Base-by-base conservation (phyloP, 2,329 filamentous ascomycete species). In the Aspergillus nomiae region DNA sequence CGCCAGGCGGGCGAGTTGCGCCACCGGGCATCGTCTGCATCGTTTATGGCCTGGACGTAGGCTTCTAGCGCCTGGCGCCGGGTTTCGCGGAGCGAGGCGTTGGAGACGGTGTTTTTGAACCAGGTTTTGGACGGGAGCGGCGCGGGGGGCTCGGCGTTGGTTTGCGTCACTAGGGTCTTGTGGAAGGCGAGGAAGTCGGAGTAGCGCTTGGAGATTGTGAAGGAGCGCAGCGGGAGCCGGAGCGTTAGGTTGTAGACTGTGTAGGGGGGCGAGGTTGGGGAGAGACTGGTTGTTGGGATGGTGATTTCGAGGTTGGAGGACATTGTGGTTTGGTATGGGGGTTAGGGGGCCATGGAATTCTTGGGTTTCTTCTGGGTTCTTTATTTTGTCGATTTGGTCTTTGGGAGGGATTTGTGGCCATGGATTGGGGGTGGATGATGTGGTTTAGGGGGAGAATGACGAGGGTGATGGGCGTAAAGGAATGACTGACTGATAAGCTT, bases 201-300 rank as follows among this genome's bases (percentile, higher is more conserved):
- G 79, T 89, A 90, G 67, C 87, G 86, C 74, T 89, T 89, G 53
- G 81, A 81, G 60, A 88, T 76, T 50, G 82, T 85, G 68, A 85
- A 85, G 56, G 85, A 84, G 60, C 86, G 84, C 36, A 89, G 82
- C 1, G 87, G 87, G 24, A 89, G 84, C 48, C 86, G 83, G 67
- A 89, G 81, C 58, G 82, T 81, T 72, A 90, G 83, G 67, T 87
- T 85, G 78, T 89, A 90, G 69, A 85, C 73, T 0, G 87, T 89
- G 76, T 85, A 86, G 3, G 85, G 80, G 68, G 87, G 87, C 59
- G 80, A 73, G 26, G 78, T 76, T 10, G 76, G 74, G n/a, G 82
- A 79, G 38, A 78, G 73, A 50, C 77, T 78, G 9, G 83, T 83
- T 38, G 81, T 83, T n/a, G 85, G 80, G 59, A 83, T 81, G 54